Percentiles rank a stretch among this genome's conserved stretches.
Evolutionary conservation across 2,329 filamentous ascomycete species (phyloP).

Genomic region (Fusarium sp.): DNA sequence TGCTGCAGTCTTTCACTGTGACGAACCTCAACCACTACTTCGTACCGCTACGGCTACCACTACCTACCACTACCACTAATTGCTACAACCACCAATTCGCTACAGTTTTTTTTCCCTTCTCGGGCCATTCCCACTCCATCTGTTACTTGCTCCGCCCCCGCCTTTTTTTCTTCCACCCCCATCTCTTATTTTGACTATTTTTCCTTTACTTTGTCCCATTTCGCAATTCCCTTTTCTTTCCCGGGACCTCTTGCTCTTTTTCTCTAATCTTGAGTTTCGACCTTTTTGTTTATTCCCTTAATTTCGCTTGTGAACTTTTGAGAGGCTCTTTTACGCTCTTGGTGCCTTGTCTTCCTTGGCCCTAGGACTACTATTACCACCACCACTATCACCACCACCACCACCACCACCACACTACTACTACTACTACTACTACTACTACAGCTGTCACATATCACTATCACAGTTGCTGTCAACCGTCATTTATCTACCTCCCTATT

Average conservation of each 20-base stretch:
- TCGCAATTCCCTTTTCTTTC: constrained; percentile 49
- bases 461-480: constrained; percentile 4
- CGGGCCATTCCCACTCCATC: constrained; percentile 13
- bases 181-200: constrained; percentile 37
- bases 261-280: constrained; percentile 2
- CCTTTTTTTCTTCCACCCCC: constrained; percentile 42
- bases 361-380: neutral
- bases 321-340: constrained; percentile 16
- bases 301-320: neutral
- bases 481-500: constrained; percentile 1
- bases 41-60: neutral
- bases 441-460: constrained; percentile 9
- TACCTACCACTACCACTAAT: constrained; percentile 10
- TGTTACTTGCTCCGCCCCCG: constrained; percentile 46
- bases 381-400: too few species aligned
- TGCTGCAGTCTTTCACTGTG: neutral
- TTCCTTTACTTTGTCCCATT: constrained; percentile 35
- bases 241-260: constrained; percentile 39
- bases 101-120: too few species aligned
- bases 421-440: neutral
- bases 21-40: neutral
- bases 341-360: neutral
- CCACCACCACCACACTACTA: too few species aligned
- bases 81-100: neutral
- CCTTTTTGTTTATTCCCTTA: constrained; percentile 42